These are phyloP conservation scores for Solanum okadae DNA, from an alignment of 257 asterid species.

Conservation along the genomic window DNA sequence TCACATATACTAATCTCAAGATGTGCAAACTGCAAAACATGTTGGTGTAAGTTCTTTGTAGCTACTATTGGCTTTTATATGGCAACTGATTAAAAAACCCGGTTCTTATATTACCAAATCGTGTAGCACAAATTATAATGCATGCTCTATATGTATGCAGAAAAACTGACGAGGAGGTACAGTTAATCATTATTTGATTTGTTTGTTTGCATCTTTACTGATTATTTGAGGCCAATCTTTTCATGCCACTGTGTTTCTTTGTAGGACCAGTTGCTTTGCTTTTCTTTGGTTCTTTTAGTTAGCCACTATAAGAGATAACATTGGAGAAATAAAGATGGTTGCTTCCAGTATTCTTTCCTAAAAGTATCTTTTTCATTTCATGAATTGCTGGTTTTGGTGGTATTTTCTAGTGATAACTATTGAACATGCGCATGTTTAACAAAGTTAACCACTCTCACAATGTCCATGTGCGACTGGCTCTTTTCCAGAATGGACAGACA, in stretches of 20 bases:
- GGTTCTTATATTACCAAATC: neutral
- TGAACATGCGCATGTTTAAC: neutral
- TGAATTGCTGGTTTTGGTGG: neutral
- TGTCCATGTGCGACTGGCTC: neutral
- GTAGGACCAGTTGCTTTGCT: neutral
- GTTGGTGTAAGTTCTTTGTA: neutral
- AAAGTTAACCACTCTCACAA: neutral
- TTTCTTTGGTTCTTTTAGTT: neutral
- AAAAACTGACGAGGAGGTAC: neutral
- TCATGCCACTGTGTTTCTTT: neutral
- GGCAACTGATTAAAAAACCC: neutral
- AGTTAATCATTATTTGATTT: neutral
- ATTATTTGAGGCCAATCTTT: neutral
- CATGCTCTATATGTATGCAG: neutral
- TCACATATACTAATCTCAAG: neutral
- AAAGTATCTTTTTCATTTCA: neutral
- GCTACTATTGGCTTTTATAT: neutral
- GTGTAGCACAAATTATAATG: neutral
- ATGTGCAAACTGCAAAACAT: neutral
- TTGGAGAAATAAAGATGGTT: neutral
- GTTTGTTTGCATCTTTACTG: neutral
- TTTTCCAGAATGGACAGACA: conserved; percentile 84
- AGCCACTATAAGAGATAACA: neutral
- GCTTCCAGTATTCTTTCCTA: neutral
- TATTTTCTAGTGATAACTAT: neutral